These are phyloP conservation scores for Gossypium gossypioides DNA, from an alignment of 441 rosid species.

Conservation along the genomic window DNA sequence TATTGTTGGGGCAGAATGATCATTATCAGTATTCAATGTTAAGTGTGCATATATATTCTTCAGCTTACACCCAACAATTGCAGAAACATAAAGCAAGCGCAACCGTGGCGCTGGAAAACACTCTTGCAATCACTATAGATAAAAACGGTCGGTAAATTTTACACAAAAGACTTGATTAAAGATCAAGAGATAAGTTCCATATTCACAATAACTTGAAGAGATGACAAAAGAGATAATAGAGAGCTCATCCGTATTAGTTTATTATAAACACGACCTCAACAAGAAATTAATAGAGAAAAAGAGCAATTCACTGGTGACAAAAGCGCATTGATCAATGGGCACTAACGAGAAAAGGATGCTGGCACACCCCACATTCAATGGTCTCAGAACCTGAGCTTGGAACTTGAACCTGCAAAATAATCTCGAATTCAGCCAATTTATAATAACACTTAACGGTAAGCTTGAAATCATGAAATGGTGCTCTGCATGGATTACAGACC, in stretches of 20 bases:
- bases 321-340: slow-evolving; percentile 43
- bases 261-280: slow-evolving; percentile 13
- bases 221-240: background rate
- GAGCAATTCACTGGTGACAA: background rate
- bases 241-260: slow-evolving; percentile 7
- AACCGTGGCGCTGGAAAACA: background rate
- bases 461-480: background rate
- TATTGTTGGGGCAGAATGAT: no score
- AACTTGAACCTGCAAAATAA: slow-evolving; percentile 72
- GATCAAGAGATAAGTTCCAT: background rate
- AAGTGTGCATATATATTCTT: no score
- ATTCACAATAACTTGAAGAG: background rate
- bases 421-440: slow-evolving; percentile 1
- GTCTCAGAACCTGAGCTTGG: slow-evolving; percentile 96
- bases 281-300: background rate
- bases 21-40: no score
- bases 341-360: slow-evolving; percentile 88
- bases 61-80: no score
- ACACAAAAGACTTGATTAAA: slow-evolving; percentile 1
- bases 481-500: slow-evolving; percentile 34
- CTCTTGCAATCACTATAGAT: background rate
- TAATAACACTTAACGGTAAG: background rate
- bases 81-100: no score
- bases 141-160: background rate
- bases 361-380: slow-evolving; percentile 96